Evolutionary conservation across 805 yeast species (phyloP), one percentile per base, ranked within the genome.

Genomic region (Metschnikowia matae): DNA sequence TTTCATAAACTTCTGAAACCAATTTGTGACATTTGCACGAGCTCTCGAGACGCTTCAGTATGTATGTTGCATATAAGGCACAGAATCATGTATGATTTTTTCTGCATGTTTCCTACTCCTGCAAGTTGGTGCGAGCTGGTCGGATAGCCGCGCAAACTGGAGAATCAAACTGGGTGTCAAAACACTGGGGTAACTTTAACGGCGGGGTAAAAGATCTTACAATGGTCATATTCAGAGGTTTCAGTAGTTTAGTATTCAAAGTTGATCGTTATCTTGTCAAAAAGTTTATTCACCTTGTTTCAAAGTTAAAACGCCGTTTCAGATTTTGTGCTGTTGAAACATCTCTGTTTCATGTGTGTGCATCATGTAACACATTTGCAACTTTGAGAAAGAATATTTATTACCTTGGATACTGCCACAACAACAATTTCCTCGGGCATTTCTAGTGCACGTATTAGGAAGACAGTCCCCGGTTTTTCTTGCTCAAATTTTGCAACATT

Each of bases 141-240:
- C 14, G 14, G 45, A 42, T 42, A 42, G 45, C 45, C 45, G 38
- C 45, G 45, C 45, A 42, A 11, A 20, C 15, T 32, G 44, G 15
- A 13, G 26, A 23, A 39, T 23, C 31, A 10, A 21, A 39, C 34
- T 13, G 44, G 18, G 31, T 32, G 45, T 41, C 44, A n/a, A 13
- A 18, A 31, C 15, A 31, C 36, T 15, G 26, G 36, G 20, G 43
- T 40, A 15, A 15, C 20, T 40, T 13, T 13, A 14, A n/a, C 21
- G 17, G 43, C 43, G 10, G 7, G 21, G 37, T 7, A 41, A 18
- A 26, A 26, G 11, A 26, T 14, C 14, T 23, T 8, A 7, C 14
- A 8, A 14, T 23, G 18, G 14, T 3, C 40, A 38, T 13, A 6
- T 6, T 8, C 39, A 36, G 15, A 17, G 21, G 4, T n/a, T 2